Evolutionary conservation across 352 stramenopile species (phyloP).

Genomic region (Globisporangium perplexum): DNA sequence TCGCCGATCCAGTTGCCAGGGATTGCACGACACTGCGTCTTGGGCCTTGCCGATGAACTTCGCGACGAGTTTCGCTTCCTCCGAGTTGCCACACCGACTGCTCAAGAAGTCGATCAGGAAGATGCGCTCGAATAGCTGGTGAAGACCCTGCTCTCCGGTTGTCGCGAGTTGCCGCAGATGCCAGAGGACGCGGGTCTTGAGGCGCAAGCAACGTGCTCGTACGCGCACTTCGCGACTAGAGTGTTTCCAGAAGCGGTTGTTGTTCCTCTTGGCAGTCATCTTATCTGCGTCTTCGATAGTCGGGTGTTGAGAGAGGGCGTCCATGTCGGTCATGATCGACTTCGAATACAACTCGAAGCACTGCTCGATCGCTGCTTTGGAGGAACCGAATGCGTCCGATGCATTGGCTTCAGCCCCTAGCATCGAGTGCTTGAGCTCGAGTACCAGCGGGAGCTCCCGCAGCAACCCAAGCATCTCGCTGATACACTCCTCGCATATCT

Average conservation of each 20-base stretch:
- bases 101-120: conserved; percentile 14
- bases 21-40: conserved; percentile 6
- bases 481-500: conserved; percentile 21
- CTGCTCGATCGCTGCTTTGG: neutral
- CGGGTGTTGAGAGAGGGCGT: neutral
- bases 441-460: conserved; percentile 14
- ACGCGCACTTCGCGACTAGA: conserved; percentile 6
- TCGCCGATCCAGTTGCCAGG: conserved; percentile 4
- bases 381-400: neutral
- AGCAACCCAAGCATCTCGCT: conserved; percentile 23
- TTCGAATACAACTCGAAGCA: conserved; percentile 4
- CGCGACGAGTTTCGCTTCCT: conserved; percentile 10
- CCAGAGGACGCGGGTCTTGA: conserved; percentile 11
- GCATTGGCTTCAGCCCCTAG: neutral
- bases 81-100: conserved; percentile 2
- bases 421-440: conserved; percentile 15
- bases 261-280: neutral
- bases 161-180: conserved; percentile 6
- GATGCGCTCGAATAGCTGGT: conserved; percentile 8
- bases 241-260: conserved; percentile 5
- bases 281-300: neutral
- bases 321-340: neutral
- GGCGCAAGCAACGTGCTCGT: conserved; percentile 1
- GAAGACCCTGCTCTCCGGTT: neutral
- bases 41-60: conserved; percentile 11